Percentiles rank a stretch among this genome's conserved stretches.
These are phyloP conservation scores for Theobroma grandiflorum DNA, from an alignment of 441 rosid species.

Conservation along the genomic window DNA sequence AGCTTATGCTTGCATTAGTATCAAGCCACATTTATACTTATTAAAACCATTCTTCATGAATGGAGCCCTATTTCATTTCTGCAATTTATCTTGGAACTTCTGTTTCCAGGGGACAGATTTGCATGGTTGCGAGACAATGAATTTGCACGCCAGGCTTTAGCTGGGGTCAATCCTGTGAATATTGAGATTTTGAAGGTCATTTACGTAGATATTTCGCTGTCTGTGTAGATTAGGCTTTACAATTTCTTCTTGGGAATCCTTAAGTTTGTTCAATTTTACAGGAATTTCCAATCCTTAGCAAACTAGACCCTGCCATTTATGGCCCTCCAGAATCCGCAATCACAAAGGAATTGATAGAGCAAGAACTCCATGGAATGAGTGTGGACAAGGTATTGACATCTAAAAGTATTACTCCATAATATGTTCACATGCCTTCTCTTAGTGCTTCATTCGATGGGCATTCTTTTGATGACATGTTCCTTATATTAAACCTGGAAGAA, in stretches of 20 bases:
- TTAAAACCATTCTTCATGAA: neutral
- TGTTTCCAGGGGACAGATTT: constrained; percentile 80
- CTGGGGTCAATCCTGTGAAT: constrained; percentile 92
- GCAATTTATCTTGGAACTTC: constrained; percentile 1
- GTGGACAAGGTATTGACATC: constrained; percentile 62
- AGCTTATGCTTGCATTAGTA: constrained; percentile 8
- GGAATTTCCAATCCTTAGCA: constrained; percentile 92
- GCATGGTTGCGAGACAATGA: constrained; percentile 94
- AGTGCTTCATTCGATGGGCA: too few species aligned
- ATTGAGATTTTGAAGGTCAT: constrained; percentile 76
- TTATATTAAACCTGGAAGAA: too few species aligned
- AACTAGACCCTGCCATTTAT: constrained; percentile 77
- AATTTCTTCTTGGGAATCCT: constrained; percentile 21
- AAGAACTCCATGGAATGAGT: constrained; percentile 78
- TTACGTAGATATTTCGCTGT: neutral
- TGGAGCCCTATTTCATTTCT: constrained; percentile 10
- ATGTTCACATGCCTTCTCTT: neutral
- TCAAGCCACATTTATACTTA: neutral
- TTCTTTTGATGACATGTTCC: too few species aligned
- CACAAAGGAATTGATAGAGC: constrained; percentile 76
- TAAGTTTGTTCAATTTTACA: constrained; percentile 33
- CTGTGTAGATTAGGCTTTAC: constrained; percentile 23
- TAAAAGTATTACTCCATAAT: neutral
- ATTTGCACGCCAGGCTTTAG: constrained; percentile 88
- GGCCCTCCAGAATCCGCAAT: constrained; percentile 92